These are phyloP conservation scores for Hysterangium stoloniferum DNA, from an alignment of 768 basidiomycete species.

Conservation along the genomic window DNA sequence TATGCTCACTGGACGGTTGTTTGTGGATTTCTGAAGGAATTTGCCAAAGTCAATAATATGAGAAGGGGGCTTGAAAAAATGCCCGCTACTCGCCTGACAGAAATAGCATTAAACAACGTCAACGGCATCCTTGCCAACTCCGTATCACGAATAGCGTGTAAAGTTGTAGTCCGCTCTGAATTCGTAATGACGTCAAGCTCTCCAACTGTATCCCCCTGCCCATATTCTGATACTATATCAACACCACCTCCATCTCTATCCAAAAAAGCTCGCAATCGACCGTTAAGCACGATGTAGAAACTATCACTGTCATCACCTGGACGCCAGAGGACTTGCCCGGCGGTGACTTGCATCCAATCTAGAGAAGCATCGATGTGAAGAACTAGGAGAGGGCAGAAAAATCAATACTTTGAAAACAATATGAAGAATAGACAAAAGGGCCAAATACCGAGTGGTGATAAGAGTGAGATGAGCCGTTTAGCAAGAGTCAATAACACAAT, in stretches of 20 bases:
- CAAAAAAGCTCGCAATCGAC: conserved; percentile 83
- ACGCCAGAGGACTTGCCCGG: conserved; percentile 92
- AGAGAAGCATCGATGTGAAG: conserved; percentile 94
- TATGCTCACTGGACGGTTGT: conserved; percentile 69
- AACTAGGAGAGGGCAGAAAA: conserved; percentile 41
- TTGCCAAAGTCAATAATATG: neutral
- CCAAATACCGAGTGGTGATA: conserved; percentile 77
- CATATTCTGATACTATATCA: conserved; percentile 85
- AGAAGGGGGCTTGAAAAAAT: neutral
- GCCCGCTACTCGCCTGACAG: conserved; percentile 46
- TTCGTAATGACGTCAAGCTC: conserved; percentile 97
- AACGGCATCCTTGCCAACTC: conserved; percentile 96
- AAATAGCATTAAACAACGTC: conserved; percentile 96
- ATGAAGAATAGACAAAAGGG: conserved; percentile 10
- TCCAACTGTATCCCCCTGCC: conserved; percentile 94
- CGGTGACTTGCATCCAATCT: conserved; percentile 97
- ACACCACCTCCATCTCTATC: conserved; percentile 74
- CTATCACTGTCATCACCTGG: conserved; percentile 87
- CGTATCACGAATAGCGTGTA: conserved; percentile 97
- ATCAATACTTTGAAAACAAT: too few species aligned
- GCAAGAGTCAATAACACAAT: conserved; percentile 94
- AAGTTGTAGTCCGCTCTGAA: conserved; percentile 76
- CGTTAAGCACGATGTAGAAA: conserved; percentile 98
- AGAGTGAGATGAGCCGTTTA: conserved; percentile 89
- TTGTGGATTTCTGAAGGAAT: conserved; percentile 56